Base-by-base conservation (phyloP, 805 yeast species). In the Metschnikowia koreensis region DNA sequence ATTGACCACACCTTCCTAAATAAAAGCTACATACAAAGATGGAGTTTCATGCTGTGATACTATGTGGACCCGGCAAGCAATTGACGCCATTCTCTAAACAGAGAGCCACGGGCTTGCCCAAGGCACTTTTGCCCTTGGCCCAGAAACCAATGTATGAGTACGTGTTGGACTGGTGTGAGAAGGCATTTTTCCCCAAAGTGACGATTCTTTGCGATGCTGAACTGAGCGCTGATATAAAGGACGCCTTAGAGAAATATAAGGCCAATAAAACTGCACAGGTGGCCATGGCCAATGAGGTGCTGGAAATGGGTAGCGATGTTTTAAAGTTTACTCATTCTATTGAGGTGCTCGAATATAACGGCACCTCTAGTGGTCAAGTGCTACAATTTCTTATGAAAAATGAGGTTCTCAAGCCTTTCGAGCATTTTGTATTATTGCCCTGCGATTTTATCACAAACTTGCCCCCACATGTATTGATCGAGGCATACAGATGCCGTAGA, bases 361-460 rank as follows among this genome's bases (percentile, higher is more conserved):
- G 57, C 17, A n/a, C 48, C 11, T 45, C 79, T 12, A 84, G 89
- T 13, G 96, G 94, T n/a, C 82, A 77, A 48, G 72, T 84, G 44
- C 63, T 89, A 38, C 74, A 76, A 42, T 78, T 67, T 15, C 58
- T 81, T 50, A 68, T 80, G 55, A 72, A 80, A 73, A 70, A 53
- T 65, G 69, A 48, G 62, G 71, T 31, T 57, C 65, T 47, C 63
- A 76, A 34, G 84, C 54, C 60, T 11, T 46, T 52, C 26, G 60
- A 62, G 40, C 61, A 68, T 64, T 85, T 90, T 62, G 89, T 91
- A n/a, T 68, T 94, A 33, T 70, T 94, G 50, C 97, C 98, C 7
- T 93, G 97, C 71, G 99, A 96, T 67, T 89, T 94, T 65, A 76
- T 96, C 48, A 91, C 98, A 1, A 93, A 92, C 65, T 74, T 93